These are phyloP conservation scores for Apophysomyces elegans DNA, from an alignment of 371 early-diverging fungal genomes.

Conservation along the genomic window DNA sequence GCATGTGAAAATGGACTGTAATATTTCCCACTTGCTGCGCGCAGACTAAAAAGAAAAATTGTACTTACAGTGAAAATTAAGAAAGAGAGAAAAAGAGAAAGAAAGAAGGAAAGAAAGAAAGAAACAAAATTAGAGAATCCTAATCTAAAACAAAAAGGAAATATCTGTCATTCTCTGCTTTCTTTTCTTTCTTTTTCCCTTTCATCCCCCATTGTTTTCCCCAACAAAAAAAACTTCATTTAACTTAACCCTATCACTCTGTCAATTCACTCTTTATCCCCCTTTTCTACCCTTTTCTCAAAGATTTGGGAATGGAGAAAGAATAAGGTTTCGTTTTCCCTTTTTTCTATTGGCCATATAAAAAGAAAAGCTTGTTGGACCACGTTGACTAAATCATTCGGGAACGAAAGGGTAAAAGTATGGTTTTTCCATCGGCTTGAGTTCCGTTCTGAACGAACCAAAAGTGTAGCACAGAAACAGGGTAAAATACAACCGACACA, in stretches of 20 bases:
- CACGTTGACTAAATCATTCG: too few relatives aligned
- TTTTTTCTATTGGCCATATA: too few relatives aligned
- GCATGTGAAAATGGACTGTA: too few relatives aligned
- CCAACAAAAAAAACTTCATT: too few relatives aligned
- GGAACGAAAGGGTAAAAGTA: not conserved
- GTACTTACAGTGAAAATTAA: not conserved
- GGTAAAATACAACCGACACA: not conserved
- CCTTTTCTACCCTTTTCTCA: too few relatives aligned
- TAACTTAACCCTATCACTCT: too few relatives aligned
- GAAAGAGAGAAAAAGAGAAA: not conserved
- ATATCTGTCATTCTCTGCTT: not conserved
- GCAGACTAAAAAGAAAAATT: too few relatives aligned
- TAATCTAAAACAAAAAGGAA: not conserved
- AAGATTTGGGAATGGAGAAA: not conserved
- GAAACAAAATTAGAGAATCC: not conserved
- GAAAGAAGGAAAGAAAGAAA: conserved; percentile 1
- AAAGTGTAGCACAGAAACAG: too few relatives aligned
- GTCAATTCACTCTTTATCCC: too few relatives aligned
- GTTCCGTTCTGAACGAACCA: not conserved
- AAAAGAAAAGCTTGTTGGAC: not conserved
- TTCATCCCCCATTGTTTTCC: too few relatives aligned
- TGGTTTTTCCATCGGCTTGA: conserved; percentile 3
- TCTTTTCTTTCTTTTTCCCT: not conserved
- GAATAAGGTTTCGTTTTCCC: not conserved
- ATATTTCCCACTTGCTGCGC: too few relatives aligned